Evolutionary conservation across 179 eudicot species (phyloP).

Genomic region (Camellia oleifera): DNA sequence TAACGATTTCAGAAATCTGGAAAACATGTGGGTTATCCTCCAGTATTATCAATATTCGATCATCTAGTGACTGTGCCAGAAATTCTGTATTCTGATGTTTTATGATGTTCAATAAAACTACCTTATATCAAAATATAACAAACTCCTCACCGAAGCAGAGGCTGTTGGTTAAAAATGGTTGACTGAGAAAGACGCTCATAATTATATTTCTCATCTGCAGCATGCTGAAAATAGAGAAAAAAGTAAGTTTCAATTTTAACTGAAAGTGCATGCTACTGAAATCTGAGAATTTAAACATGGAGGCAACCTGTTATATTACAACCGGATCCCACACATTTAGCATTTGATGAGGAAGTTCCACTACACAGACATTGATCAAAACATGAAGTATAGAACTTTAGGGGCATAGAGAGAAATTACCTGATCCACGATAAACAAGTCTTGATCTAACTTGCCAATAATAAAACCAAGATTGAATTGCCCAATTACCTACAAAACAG

Average conservation of each 20-base stretch:
- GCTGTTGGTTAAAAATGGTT: constrained; percentile 89
- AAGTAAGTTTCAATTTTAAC: neutral
- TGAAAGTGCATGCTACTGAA: too few species aligned
- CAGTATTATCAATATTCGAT: neutral
- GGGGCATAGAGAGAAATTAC: constrained; percentile 27
- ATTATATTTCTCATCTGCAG: constrained; percentile 99
- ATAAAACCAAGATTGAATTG: constrained; percentile 98
- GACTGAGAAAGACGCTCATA: constrained; percentile 77
- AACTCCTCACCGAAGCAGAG: constrained; percentile 64
- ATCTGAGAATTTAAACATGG: neutral
- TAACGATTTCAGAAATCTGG: neutral
- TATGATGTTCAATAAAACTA: neutral
- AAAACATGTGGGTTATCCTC: neutral
- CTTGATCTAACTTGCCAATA: constrained; percentile 83
- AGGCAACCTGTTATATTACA: constrained; percentile 5
- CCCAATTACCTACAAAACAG: constrained; percentile 64
- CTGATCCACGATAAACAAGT: constrained; percentile 97
- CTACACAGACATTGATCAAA: neutral
- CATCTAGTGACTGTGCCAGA: neutral
- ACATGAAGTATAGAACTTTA: neutral
- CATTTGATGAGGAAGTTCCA: constrained; percentile 1
- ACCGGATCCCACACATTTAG: neutral
- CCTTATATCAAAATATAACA: constrained; percentile 1
- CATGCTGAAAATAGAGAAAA: constrained; percentile 63
- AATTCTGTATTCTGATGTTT: neutral